Conservation (phyloP, 495 filamentous ascomycete genomes). For the Tuber brumale region DNA sequence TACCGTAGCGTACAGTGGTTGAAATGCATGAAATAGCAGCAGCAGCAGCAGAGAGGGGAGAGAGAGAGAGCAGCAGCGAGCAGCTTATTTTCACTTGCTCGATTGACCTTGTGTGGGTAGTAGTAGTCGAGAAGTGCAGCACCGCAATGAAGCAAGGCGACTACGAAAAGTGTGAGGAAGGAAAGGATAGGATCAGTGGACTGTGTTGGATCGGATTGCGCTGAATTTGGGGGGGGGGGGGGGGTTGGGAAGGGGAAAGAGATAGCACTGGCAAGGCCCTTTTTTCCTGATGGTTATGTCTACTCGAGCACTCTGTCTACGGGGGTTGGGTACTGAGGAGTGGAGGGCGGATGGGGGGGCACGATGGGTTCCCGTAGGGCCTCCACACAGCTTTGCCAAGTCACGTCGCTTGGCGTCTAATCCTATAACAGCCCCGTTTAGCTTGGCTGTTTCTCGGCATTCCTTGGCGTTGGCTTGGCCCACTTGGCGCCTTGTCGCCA, state of each 20-base stretch:
- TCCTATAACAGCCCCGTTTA: constrained; percentile 8
- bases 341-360: constrained; percentile 20
- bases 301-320: constrained; percentile 14
- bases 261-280: neutral
- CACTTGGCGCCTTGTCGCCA: constrained; percentile 25
- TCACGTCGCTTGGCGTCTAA: constrained; percentile 30
- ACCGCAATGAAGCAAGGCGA: constrained; percentile 5
- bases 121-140: neutral
- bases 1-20: neutral
- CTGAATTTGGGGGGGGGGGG: constrained; percentile 16
- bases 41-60: no score
- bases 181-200: constrained; percentile 17
- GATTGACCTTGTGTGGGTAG: constrained; percentile 4
- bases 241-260: neutral
- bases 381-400: constrained; percentile 22
- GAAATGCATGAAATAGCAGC: neutral
- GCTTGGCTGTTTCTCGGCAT: constrained; percentile 30
- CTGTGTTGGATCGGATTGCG: constrained; percentile 1
- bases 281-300: constrained; percentile 14
- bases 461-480: constrained; percentile 25
- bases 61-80: neutral
- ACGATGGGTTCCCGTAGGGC: neutral
- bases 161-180: constrained; percentile 12
- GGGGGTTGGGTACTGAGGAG: constrained; percentile 31
- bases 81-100: constrained; percentile 14